Conservation (phyloP, 2,329 filamentous ascomycete species). For the Hymenoscyphus salicellus region DNA sequence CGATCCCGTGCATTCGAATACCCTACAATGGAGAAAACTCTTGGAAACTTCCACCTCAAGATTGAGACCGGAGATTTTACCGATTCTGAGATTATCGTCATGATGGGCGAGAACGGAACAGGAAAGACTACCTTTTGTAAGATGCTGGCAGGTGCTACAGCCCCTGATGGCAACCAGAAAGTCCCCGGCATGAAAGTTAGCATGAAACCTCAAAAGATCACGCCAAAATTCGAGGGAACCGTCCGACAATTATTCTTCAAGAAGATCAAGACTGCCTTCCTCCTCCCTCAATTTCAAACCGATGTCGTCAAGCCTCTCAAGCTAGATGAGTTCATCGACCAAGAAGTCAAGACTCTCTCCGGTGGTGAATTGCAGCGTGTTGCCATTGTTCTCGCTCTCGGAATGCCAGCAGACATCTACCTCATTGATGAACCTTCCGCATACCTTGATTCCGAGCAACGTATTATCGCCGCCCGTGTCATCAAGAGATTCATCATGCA, state of each 20-base stretch:
- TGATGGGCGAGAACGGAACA: conserved; percentile 99
- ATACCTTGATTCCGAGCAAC: conserved; percentile 98
- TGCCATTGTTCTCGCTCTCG: conserved; percentile 93
- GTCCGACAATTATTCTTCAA: conserved; percentile 99
- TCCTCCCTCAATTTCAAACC: conserved; percentile 97
- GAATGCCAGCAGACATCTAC: conserved; percentile 95
- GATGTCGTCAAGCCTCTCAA: conserved; percentile 99
- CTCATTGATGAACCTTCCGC: conserved; percentile 96
- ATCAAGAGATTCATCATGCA: conserved; percentile 99
- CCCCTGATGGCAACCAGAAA: conserved; percentile 76
- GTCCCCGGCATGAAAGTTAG: conserved; percentile 94
- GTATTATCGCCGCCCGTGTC: conserved; percentile 93
- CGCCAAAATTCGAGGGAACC: conserved; percentile 94
- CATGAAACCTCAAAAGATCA: conserved; percentile 99
- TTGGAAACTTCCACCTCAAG: conserved; percentile 80
- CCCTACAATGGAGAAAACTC: conserved; percentile 86
- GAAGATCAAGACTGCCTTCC: conserved; percentile 96
- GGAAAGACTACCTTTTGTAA: conserved; percentile 99
- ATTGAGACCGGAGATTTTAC: conserved; percentile 87
- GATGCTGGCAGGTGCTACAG: conserved; percentile 87
- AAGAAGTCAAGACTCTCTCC: conserved; percentile 98
- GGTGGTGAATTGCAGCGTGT: conserved; percentile 99
- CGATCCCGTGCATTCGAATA: conserved; percentile 83
- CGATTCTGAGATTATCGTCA: conserved; percentile 97
- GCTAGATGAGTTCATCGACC: conserved; percentile 98